Percentiles rank a stretch among this genome's conserved stretches.
phyloP scores from a whole-genome alignment of 495 filamentous ascomycete genomes.

The Chaetomium cochliodes region DNA sequence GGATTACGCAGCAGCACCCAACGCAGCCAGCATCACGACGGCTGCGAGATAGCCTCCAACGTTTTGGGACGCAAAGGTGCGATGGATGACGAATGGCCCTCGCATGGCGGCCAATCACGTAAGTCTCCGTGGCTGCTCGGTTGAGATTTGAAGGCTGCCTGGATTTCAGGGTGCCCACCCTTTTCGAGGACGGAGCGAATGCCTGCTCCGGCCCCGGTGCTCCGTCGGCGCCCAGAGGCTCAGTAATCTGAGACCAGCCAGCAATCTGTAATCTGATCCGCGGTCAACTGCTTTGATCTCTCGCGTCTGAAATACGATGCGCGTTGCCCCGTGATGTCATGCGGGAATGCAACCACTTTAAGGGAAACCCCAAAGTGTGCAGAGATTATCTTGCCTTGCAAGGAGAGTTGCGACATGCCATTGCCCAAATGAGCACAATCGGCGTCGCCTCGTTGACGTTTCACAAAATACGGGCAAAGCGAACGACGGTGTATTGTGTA shows the following conservation, averaged over 20 bases:
- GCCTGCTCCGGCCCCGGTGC: neutral
- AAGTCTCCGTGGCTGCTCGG: constrained; percentile 2
- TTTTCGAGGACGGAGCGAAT: neutral
- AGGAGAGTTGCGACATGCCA: too few relatives aligned
- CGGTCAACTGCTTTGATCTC: neutral
- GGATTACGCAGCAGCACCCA: constrained; percentile 1
- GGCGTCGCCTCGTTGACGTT: too few relatives aligned
- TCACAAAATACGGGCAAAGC: too few relatives aligned
- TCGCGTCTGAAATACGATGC: neutral
- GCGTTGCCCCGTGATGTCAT: constrained; percentile 3
- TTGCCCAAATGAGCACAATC: too few relatives aligned
- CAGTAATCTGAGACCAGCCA: too few relatives aligned
- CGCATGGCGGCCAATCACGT: constrained; percentile 7
- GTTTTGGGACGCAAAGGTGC: neutral
- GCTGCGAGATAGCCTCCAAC: neutral
- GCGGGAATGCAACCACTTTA: neutral
- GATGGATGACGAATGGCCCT: constrained; percentile 5
- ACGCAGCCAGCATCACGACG: neutral
- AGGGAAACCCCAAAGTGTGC: too few relatives aligned
- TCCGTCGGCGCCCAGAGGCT: neutral
- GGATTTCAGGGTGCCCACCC: neutral
- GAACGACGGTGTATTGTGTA: too few relatives aligned
- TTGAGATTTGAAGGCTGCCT: constrained; percentile 1
- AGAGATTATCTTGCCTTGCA: too few relatives aligned
- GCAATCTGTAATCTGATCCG: neutral